Evolutionary conservation across 1,284 basidiomycete species (phyloP), one percentile per base, ranked within the genome.

Genomic region (Ustilago trichophora): DNA sequence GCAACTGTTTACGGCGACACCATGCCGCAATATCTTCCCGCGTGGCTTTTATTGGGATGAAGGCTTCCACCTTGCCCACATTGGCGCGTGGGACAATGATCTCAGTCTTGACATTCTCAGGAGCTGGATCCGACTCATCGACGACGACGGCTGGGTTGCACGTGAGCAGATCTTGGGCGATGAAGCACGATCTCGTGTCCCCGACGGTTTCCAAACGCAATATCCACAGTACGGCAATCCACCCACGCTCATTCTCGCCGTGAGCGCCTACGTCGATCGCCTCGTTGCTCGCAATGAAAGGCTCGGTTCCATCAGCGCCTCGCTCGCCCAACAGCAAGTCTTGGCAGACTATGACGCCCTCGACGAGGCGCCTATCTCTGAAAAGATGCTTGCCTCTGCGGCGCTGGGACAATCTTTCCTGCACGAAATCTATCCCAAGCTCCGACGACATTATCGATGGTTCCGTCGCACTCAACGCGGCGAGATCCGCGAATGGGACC

Each of bases 31-130:
- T 72, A 94, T 96, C 84, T 97, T 97, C 85, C 93, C 93, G 2
- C 86, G 93, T 80, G 93, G 93, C 19, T 97, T 97, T 81, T 97
- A 97, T 82, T 97, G 93, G 91, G 93, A 97, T 78, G 93, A 97
- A 83, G 93, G 93, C 2, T 97, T 97, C 85, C 94, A 97, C 81
- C 83, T 96, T 26, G 83, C 92, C 34, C 89, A 93, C 72, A 91
- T 97, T 38, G 92, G 91, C 18, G 87, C 88, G 69, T 95, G 90
- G 90, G 94, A 97, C 77, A 92, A 90, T 59, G 91, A 92, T 74
- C 87, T 96, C 60, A 91, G 91, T 73, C 85, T 96, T 22, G 90
- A 93, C 77, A 95, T 97, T 55, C 83, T 97, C 36, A 89, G 88
- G 73, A 88, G 89, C 72, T 97, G 93, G 93, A 88, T 96, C 58